These are phyloP conservation scores for Colletotrichum sp. DNA, from an alignment of 2,329 filamentous ascomycete genomes.

Conservation along the genomic window DNA sequence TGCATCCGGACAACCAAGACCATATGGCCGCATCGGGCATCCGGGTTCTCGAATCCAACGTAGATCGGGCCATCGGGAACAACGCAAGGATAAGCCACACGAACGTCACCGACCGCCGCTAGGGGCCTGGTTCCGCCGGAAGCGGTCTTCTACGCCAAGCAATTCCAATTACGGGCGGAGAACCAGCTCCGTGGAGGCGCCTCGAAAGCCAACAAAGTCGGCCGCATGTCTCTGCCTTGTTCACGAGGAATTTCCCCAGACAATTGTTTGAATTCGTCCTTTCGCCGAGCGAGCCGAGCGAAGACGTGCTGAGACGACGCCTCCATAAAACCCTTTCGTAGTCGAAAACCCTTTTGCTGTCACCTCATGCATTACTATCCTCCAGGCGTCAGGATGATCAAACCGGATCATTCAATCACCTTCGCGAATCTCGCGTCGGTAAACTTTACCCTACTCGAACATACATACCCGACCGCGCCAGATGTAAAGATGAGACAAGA, in stretches of 20 bases:
- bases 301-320: not conserved
- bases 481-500: not conserved
- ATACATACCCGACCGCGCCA: not conserved
- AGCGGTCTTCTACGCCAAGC: not conserved
- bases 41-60: not conserved
- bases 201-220: not conserved
- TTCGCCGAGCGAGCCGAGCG: not conserved
- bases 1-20: not conserved
- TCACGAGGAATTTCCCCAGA: not conserved
- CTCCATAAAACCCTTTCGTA: not conserved
- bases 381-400: not conserved
- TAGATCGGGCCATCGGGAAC: not conserved
- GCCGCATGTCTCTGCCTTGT: not conserved
- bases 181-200: not conserved
- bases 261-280: not conserved
- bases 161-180: not conserved
- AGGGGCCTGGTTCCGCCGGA: not conserved
- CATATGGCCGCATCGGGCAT: not conserved
- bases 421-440: constrained; percentile 6
- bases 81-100: not conserved
- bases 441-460: not conserved
- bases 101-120: not conserved
- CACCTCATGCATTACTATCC: not conserved
- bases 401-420: constrained; percentile 1
- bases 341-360: not conserved